Base-by-base conservation (phyloP, 2,329 filamentous ascomycete species). In the Colletotrichum musicola region DNA sequence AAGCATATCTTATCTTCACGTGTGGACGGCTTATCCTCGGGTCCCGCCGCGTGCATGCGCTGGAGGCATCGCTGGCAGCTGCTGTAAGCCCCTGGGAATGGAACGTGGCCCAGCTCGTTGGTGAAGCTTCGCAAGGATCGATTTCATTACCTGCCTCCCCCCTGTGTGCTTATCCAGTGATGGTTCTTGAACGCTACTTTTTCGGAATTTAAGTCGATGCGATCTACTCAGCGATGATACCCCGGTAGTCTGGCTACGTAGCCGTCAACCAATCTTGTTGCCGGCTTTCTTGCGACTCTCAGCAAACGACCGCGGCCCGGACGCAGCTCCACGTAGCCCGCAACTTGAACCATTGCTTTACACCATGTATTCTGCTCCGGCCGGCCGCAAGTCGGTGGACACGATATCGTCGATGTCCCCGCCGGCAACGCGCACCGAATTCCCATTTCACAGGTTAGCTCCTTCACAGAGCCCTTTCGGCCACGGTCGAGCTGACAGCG, bases 321-420 rank as follows among this genome's bases (percentile, higher is more conserved):
- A 59, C 62, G 51, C 49, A 65, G 55, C 65, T 59, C 47, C 47
- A 16, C 38, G 40, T 55, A 49, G 42, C 49, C 50, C 13, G 42
- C 51, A 54, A 30, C 50, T 51, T 12, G 35, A 54, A 62, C 49
- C 65, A 68, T 59, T 68, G 49, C 40, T 62, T 63, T 71, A 61
- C 75, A 84, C 78, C 80, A 92, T 92, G 90, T 88, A 85, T 77
- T 84, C 87, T 72, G 86, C 86, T 71, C 77, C 82, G 61, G 85
- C 81, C 72, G 87, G 87, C 73, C 87, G 88, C 75, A 90, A 89
- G 81, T 92, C 90, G 72, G 84, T 89, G 75, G 90, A 92, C 79
- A 91, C 88, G 75, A 79, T 92, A 73, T 83, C 87, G 14, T 84
- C 88, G 30, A 80, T 85, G 49, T 84, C 86, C 16, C 84, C 86